Conservation (phyloP, 225 moss, liverwort and hornwort genomes). For the Marchantia paleacea region DNA sequence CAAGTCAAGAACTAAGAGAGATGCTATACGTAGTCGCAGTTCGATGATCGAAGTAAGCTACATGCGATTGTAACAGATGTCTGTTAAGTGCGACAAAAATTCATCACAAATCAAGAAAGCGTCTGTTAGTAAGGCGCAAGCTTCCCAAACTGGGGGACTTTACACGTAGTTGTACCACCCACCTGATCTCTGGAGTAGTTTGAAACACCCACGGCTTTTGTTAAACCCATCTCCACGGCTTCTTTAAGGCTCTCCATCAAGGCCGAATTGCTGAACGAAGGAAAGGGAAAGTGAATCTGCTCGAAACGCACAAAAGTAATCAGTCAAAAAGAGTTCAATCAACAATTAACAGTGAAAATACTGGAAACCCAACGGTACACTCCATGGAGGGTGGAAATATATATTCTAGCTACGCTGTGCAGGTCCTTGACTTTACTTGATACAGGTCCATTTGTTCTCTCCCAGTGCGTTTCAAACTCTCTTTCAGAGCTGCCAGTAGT, state of each 20-base stretch:
- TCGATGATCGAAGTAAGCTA: background rate
- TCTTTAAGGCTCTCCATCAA: slow-evolving; percentile 97
- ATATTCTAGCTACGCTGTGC: too few relatives aligned
- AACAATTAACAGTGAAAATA: background rate
- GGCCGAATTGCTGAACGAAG: slow-evolving; percentile 69
- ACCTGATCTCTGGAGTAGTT: slow-evolving; percentile 89
- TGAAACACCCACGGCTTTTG: slow-evolving; percentile 83
- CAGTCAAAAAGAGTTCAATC: background rate
- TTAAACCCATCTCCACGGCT: slow-evolving; percentile 86
- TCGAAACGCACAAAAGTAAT: background rate
- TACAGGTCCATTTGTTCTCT: slow-evolving; percentile 78
- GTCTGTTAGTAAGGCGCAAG: background rate
- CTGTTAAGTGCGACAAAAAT: too few relatives aligned
- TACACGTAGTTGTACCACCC: background rate
- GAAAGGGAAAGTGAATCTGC: slow-evolving; percentile 97
- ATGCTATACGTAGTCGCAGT: background rate
- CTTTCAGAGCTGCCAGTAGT: slow-evolving; percentile 70
- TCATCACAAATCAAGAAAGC: background rate
- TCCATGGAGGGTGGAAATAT: background rate
- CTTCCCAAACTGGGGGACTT: background rate
- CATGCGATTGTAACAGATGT: too few relatives aligned
- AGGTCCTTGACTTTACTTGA: slow-evolving; percentile 48
- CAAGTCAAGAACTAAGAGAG: background rate
- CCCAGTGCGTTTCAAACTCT: slow-evolving; percentile 80
- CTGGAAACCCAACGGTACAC: background rate